Evolutionary conservation across 1,284 basidiomycete species (phyloP), one percentile per base, ranked within the genome.

Genomic region (Sporisorium exsertum): DNA sequence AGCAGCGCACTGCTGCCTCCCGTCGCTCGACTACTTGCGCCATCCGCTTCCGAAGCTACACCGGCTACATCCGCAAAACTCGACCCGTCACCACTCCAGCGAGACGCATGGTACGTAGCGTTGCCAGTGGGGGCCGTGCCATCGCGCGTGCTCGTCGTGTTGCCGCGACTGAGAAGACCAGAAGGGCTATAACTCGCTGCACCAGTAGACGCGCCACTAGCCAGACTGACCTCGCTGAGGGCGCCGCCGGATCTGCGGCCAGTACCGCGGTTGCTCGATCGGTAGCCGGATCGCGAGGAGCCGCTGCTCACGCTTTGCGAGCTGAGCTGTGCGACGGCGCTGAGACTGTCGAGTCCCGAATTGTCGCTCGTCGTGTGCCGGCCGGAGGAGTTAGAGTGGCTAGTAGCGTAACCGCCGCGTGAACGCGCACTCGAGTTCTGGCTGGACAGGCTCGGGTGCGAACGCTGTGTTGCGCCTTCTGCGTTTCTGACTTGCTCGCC

Each of bases 111-210:
- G 56, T 73, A 56, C 16, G 49, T 55, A 4, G 58, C 65, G n/a
- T 27, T 35, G 29, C 47, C 64, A 2, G 65, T 59, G 1, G 32
- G 56, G 2, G 12, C 55, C 7, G 40, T 40, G 1, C 58, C 60
- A 7, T 62, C 66, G 22, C 77, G 63, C 20, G 77, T 77, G 54
- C 77, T 77, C 9, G 63, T 42, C 1, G 73, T 79, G 40, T 70
- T 75, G 51, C 58, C 76, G 29, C 78, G 50, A 15, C 59, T 71
- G 12, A 79, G 63, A 20, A 47, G 35, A 10, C 63, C 72, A 42
- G 64, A 71, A 0, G 78, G 77, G 46, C 63, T 77, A 54, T 79
- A 80, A 64, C 77, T 78, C 7, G 78, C 78, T 9, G 78, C 78
- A 5, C 78, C 77, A 3, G 72, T 79, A 35, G 73, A 79, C 3